Evolutionary conservation across 2,329 filamentous ascomycete genomes (phyloP), one percentile per base, ranked within the genome.

Genomic region (Kalmusia sp.): DNA sequence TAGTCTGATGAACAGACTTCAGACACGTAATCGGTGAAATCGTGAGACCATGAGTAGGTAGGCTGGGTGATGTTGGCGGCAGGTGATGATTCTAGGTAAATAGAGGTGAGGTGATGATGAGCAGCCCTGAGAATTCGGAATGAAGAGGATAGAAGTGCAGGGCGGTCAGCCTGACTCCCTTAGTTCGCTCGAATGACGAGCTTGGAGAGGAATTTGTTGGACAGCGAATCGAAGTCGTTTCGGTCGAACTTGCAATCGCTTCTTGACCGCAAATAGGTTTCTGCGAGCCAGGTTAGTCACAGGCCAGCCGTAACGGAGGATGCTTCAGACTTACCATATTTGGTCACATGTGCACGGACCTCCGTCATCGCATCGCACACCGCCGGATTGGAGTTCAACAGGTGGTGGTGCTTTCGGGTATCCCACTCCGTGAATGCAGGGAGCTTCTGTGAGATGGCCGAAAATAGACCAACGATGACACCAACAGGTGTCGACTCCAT

Each of bases 401-500:
- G 80, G 65, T 96, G 90, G 63, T 95, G 91, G 73, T 98, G 93
- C 77, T 95, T 92, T 70, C 85, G 82, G 11, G 91, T 95, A 71
- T 97, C 92, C 93, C 93, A 98, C 72, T 98, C 93, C 62, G 88
- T 89, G 72, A 98, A 92, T 17, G 91, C 84, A 4, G 93, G 93
- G 37, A 97, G 84, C 80, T 98, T 97, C 78, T 96, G 93, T 1
- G 93, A 97, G 72, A 98, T 98, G 76, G 93, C 93, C 67, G 96
- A 92, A 87, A 98, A 98, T 25, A 98, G 85, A 39, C 93, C 93
- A 60, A 96, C 92, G 68, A 98, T 96, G 67, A 98, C 93, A 66
- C 93, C 93, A 35, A 98, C 93, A 0, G 93, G 93, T 6, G 90
- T 96, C 8, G 90, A 91, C 80, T 98, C 93, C 93, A 98, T 98